Conservation (phyloP, 2,329 filamentous ascomycete species). For the Fusarium solani-melongenae region DNA sequence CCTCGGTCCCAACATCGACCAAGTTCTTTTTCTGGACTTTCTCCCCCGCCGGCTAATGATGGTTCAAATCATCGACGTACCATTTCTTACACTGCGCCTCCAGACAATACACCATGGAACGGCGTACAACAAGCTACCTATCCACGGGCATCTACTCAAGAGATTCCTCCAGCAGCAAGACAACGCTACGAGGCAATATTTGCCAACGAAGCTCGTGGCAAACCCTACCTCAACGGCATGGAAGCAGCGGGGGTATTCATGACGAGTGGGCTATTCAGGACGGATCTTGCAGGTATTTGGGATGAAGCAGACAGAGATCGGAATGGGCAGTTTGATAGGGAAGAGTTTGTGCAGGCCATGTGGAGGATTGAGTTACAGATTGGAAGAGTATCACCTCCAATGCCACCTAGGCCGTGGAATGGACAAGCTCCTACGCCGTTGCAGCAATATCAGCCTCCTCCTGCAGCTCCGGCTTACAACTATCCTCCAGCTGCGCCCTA, state of each 20-base stretch:
- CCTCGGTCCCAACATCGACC: slow-evolving; percentile 1
- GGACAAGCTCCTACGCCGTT: not conserved
- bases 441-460: not conserved
- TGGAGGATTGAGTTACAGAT: slow-evolving; percentile 31
- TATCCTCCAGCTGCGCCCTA: not conserved
- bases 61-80: not conserved
- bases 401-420: not conserved
- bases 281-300: slow-evolving; percentile 37
- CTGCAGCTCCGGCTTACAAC: not conserved
- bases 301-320: slow-evolving; percentile 35
- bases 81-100: not conserved
- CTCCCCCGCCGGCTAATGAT: not conserved
- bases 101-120: not conserved
- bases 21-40: not conserved
- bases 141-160: not conserved
- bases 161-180: slow-evolving; percentile 3
- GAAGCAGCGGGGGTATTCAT: slow-evolving; percentile 34
- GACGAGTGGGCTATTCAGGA: slow-evolving; percentile 23
- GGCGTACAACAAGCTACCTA: not conserved
- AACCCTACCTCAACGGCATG: slow-evolving; percentile 29
- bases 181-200: slow-evolving; percentile 17
- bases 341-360: slow-evolving; percentile 40
- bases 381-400: not conserved
- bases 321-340: slow-evolving; percentile 35
- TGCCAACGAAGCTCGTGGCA: slow-evolving; percentile 1